These are phyloP conservation scores for Cryphonectria japonica DNA, from an alignment of 2,329 filamentous ascomycete genomes.

Conservation along the genomic window DNA sequence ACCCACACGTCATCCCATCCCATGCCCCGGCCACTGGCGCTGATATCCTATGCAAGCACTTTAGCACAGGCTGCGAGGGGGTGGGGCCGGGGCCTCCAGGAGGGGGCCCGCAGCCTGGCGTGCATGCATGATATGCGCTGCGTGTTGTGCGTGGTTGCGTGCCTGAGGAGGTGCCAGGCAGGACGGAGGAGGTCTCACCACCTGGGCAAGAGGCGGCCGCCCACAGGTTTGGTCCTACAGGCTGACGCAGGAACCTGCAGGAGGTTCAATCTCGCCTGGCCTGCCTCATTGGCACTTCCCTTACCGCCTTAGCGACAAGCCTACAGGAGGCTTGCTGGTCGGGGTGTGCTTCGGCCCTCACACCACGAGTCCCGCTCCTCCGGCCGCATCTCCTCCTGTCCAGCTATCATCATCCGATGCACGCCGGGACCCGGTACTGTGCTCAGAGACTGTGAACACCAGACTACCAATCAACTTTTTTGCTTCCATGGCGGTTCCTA, in stretches of 20 bases:
- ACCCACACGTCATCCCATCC: slow-evolving; percentile 26
- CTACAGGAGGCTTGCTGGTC: slow-evolving; percentile 15
- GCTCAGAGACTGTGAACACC: not conserved
- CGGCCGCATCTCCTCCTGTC: slow-evolving; percentile 5
- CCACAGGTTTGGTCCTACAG: slow-evolving; percentile 7
- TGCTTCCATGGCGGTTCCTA: not conserved
- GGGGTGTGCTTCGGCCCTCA: not conserved
- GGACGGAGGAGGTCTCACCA: not conserved
- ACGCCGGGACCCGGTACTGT: not conserved
- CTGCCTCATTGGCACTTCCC: slow-evolving; percentile 14
- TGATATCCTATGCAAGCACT: slow-evolving; percentile 29
- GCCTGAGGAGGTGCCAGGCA: not conserved
- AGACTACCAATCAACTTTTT: not conserved
- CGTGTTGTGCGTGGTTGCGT: not conserved
- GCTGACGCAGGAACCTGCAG: slow-evolving; percentile 29
- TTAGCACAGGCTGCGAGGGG: slow-evolving; percentile 23
- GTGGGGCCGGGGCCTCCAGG: slow-evolving; percentile 13
- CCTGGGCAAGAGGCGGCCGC: slow-evolving; percentile 16
- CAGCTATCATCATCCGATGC: not conserved
- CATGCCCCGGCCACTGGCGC: slow-evolving; percentile 16
- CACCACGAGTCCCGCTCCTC: not conserved
- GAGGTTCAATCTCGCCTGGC: slow-evolving; percentile 24
- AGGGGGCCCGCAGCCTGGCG: not conserved
- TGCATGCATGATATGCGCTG: slow-evolving; percentile 8
- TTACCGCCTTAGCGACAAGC: slow-evolving; percentile 8